These are phyloP conservation scores for Binderoboletus segoi DNA, from an alignment of 1,284 basidiomycete species.

Conservation along the genomic window DNA sequence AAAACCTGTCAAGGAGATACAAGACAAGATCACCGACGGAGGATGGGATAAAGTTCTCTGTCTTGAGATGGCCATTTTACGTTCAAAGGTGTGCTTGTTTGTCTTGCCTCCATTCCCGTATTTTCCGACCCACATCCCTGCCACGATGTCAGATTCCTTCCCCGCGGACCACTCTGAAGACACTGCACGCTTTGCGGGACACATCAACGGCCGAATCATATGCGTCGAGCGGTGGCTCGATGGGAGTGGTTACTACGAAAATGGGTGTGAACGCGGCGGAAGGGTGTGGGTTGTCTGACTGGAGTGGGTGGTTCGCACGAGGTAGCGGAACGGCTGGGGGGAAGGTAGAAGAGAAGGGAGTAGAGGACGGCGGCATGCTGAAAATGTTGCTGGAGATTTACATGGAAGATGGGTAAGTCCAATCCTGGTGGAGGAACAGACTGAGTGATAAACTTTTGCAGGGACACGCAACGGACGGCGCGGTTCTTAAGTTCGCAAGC, in stretches of 20 bases:
- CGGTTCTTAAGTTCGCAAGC: conserved; percentile 79
- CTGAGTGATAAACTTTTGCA: conserved; percentile 28
- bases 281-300: conserved; percentile 34
- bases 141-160: conserved; percentile 53
- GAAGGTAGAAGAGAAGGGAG: conserved; percentile 9
- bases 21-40: conserved; percentile 17
- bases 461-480: conserved; percentile 58
- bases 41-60: conserved; percentile 52
- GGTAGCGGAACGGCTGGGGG: not conserved
- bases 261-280: conserved; percentile 51
- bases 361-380: conserved; percentile 46
- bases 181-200: conserved; percentile 73
- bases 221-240: conserved; percentile 68
- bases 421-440: not conserved
- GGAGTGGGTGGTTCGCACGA: conserved; percentile 32
- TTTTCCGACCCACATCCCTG: not conserved
- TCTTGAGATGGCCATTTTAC: conserved; percentile 78
- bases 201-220: conserved; percentile 79
- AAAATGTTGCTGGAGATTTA: conserved; percentile 79
- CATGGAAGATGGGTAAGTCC: conserved; percentile 68
- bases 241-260: conserved; percentile 53
- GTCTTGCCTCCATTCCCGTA: not conserved
- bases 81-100: conserved; percentile 65
- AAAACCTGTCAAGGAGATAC: conserved; percentile 29
- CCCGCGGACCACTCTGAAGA: conserved; percentile 65